A percentile compares a stretch with the other conserved stretches of the same genome.
Evolutionary conservation across 2,329 filamentous ascomycete genomes (phyloP).

Genomic region (Penicillium digitatum): DNA sequence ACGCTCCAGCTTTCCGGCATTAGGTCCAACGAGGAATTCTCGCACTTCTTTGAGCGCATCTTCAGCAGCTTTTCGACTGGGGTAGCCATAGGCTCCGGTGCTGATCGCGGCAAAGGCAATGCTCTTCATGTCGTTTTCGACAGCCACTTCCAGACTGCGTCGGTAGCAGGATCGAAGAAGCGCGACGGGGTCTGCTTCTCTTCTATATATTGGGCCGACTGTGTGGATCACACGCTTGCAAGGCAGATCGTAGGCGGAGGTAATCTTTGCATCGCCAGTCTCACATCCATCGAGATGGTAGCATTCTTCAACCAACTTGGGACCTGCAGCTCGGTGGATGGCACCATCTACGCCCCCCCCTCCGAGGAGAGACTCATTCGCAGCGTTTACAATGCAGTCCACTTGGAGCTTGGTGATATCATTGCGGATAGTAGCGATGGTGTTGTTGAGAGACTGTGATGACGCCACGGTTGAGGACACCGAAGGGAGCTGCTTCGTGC

Average conservation of each 20-base stretch:
- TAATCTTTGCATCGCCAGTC: constrained; percentile 80
- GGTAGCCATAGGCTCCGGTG: constrained; percentile 88
- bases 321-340: constrained; percentile 80
- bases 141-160: constrained; percentile 68
- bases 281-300: constrained; percentile 65
- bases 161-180: constrained; percentile 64
- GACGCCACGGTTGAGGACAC: constrained; percentile 32
- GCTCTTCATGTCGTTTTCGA: constrained; percentile 60
- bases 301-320: constrained; percentile 65
- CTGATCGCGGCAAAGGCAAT: constrained; percentile 82
- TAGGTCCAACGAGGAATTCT: constrained; percentile 49
- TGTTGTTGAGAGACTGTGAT: constrained; percentile 49
- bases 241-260: constrained; percentile 69
- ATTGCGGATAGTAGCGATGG: constrained; percentile 64
- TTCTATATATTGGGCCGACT: constrained; percentile 74
- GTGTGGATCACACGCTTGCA: constrained; percentile 80
- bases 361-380: constrained; percentile 72
- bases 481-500: constrained; percentile 48
- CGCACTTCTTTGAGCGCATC: constrained; percentile 63
- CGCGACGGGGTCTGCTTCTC: constrained; percentile 27
- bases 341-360: constrained; percentile 89
- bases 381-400: constrained; percentile 89
- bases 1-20: constrained; percentile 55
- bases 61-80: constrained; percentile 66
- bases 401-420: constrained; percentile 78